These are phyloP conservation scores for Starmerella roubikii DNA, from an alignment of 805 yeast species.

Conservation along the genomic window DNA sequence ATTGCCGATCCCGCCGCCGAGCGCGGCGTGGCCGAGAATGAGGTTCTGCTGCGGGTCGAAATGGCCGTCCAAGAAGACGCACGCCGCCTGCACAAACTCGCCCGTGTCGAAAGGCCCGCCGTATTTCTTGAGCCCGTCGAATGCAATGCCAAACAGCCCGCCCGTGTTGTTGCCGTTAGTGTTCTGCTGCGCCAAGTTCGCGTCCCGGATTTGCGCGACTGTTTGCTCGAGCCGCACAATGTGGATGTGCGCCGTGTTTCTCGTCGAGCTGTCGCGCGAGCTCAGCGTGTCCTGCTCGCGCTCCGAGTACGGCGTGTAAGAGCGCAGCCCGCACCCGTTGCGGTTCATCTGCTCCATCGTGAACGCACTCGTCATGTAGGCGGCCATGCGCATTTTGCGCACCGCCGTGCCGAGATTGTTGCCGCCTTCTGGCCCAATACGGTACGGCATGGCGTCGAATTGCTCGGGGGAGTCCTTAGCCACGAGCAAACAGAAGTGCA, in stretches of 20 bases:
- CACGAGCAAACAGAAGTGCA: conserved; percentile 65
- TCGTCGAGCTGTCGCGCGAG: conserved; percentile 30
- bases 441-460: conserved; percentile 52
- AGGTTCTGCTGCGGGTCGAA: conserved; percentile 52
- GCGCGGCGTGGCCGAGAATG: conserved; percentile 79
- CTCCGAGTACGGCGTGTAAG: conserved; percentile 64
- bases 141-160: conserved; percentile 62
- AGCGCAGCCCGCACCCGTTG: conserved; percentile 63
- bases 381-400: conserved; percentile 64
- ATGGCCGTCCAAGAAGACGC: conserved; percentile 68
- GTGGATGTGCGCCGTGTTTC: conserved; percentile 66
- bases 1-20: conserved; percentile 72
- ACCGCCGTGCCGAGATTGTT: conserved; percentile 59
- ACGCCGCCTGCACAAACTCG: conserved; percentile 64
- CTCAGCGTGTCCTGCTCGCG: conserved; percentile 41
- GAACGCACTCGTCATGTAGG: conserved; percentile 78
- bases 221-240: conserved; percentile 54
- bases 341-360: conserved; percentile 81
- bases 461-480: conserved; percentile 60
- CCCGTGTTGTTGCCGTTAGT: conserved; percentile 57
- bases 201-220: conserved; percentile 57
- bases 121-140: conserved; percentile 48
- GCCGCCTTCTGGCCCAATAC: conserved; percentile 34
- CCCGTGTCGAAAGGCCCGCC: conserved; percentile 40
- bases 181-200: conserved; percentile 80